These are phyloP conservation scores for Cryphonectria naterciae DNA, from an alignment of 2,329 filamentous ascomycete genomes.

Conservation along the genomic window DNA sequence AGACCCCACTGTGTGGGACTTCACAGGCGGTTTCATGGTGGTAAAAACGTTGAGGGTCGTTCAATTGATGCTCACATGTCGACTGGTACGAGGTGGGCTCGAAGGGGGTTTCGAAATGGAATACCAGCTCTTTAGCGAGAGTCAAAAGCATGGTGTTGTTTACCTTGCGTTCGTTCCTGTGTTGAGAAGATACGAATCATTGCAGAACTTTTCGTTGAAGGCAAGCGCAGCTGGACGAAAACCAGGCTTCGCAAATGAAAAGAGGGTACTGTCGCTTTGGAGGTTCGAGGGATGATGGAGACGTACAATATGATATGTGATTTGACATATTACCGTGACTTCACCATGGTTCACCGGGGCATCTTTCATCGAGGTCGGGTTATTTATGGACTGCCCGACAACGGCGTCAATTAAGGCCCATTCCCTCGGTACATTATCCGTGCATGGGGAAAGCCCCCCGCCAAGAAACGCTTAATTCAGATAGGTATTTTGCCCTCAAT, in stretches of 20 bases:
- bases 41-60: background rate
- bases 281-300: background rate
- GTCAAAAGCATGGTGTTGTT: background rate
- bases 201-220: background rate
- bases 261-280: background rate
- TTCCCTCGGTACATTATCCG: background rate
- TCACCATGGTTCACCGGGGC: background rate
- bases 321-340: background rate
- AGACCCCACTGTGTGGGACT: background rate
- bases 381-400: background rate
- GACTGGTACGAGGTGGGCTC: background rate
- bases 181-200: background rate
- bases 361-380: background rate
- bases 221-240: too few species aligned
- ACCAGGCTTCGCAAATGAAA: background rate
- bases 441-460: too few species aligned
- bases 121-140: background rate
- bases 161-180: background rate
- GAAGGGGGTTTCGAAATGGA: background rate
- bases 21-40: background rate
- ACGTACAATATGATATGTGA: too few species aligned
- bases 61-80: background rate
- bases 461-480: conserved; percentile 41
- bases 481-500: background rate
- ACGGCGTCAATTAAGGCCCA: background rate